These are phyloP conservation scores for Miamiensis avidus DNA, from an alignment of 169 alveolate genomes.

Conservation along the genomic window DNA sequence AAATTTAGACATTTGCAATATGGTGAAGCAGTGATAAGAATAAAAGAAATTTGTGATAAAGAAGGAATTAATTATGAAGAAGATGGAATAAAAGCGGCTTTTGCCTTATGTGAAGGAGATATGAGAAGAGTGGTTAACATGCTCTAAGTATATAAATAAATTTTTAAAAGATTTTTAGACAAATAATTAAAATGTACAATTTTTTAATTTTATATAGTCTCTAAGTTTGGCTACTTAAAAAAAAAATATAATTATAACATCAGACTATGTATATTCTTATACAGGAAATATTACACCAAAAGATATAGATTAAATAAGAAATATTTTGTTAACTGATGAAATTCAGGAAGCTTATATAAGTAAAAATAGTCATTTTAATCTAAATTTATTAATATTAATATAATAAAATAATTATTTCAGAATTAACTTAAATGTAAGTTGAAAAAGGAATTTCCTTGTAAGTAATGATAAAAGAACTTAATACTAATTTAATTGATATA, in stretches of 20 bases:
- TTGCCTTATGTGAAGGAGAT: constrained; percentile 96
- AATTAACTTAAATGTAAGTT: constrained; percentile 46
- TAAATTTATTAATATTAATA: too few species aligned
- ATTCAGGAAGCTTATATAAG: constrained; percentile 72
- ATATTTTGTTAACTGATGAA: constrained; percentile 65
- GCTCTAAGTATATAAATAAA: constrained; percentile 80
- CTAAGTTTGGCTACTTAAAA: neutral
- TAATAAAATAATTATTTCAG: too few species aligned
- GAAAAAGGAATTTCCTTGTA: constrained; percentile 88
- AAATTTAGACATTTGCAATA: constrained; percentile 90
- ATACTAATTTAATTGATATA: constrained; percentile 70
- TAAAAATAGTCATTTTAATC: neutral
- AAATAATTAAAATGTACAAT: too few species aligned
- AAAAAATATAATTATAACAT: too few species aligned
- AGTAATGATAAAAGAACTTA: constrained; percentile 87
- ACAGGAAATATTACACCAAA: constrained; percentile 90
- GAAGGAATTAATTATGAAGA: constrained; percentile 87
- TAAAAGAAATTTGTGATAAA: constrained; percentile 82
- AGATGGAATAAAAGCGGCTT: constrained; percentile 87
- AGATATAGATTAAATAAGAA: constrained; percentile 79
- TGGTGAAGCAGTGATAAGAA: constrained; percentile 79
- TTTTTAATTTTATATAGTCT: neutral
- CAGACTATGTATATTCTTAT: constrained; percentile 4
- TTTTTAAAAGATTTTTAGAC: too few species aligned
- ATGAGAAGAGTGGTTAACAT: constrained; percentile 97